Conservation (phyloP, 257 asterid species). For the Osmanthus fragrans region DNA sequence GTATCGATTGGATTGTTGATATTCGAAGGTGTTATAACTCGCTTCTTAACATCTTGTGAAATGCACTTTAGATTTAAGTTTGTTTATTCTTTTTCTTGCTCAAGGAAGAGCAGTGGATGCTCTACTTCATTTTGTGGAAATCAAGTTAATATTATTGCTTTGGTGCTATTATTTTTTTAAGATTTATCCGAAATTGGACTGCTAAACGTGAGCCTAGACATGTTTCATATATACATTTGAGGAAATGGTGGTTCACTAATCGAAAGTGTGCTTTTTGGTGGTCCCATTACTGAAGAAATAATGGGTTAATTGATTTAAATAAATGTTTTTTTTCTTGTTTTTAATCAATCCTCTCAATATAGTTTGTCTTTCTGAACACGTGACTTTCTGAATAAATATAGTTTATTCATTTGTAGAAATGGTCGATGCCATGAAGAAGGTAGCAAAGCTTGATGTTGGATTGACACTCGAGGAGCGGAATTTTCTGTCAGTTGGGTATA, state of each 20-base stretch:
- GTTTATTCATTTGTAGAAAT: constrained; percentile 1
- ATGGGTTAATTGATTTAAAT: neutral
- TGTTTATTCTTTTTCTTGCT: neutral
- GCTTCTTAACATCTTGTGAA: neutral
- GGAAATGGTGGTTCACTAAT: neutral
- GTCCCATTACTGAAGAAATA: neutral
- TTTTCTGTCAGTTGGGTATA: constrained; percentile 31
- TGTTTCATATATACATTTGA: neutral
- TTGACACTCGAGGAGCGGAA: constrained; percentile 31
- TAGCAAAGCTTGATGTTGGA: constrained; percentile 26
- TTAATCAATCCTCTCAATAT: too few relatives aligned
- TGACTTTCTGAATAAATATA: too few relatives aligned
- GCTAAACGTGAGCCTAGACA: neutral
- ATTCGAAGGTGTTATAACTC: neutral
- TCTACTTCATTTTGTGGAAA: neutral
- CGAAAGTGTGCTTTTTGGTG: neutral
- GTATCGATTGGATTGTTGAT: neutral
- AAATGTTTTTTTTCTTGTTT: neutral
- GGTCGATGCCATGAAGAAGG: constrained; percentile 29
- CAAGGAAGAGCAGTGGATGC: neutral
- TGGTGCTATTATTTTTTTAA: neutral
- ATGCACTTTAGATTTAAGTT: neutral
- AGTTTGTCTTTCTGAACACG: neutral
- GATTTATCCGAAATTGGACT: neutral
- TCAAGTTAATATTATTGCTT: neutral